Percentiles rank a stretch among this genome's conserved stretches.
Conservation (phyloP, 2,329 filamentous ascomycete genomes). For the Aspergillus felis region DNA sequence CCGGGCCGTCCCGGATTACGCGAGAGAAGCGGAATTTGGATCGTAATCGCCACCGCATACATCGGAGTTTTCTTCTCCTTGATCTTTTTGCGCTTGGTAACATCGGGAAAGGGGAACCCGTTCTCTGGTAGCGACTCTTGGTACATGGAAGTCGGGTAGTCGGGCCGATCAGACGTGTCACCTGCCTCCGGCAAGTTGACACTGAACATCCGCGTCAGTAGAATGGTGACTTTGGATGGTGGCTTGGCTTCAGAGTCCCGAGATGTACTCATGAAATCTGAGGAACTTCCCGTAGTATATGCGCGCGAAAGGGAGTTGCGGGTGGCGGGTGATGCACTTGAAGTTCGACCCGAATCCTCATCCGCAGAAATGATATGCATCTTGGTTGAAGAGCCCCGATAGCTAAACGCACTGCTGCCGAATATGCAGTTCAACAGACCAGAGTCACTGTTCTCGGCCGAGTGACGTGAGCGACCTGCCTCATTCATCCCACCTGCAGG, state of each 20-base stretch:
- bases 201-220: constrained; percentile 58
- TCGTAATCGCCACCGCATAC: constrained; percentile 56
- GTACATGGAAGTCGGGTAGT: constrained; percentile 28
- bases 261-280: constrained; percentile 22
- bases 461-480: constrained; percentile 32
- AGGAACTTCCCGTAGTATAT: constrained; percentile 35
- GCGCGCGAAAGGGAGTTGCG: constrained; percentile 35
- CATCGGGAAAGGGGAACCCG: constrained; percentile 37
- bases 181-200: constrained; percentile 49
- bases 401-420: constrained; percentile 55
- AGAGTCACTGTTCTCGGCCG: constrained; percentile 49
- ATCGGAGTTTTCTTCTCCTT: constrained; percentile 54
- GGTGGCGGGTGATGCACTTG: constrained; percentile 24
- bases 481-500: constrained; percentile 30
- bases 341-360: constrained; percentile 25
- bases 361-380: constrained; percentile 53
- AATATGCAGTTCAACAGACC: constrained; percentile 57
- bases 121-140: constrained; percentile 32
- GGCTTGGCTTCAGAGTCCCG: constrained; percentile 33
- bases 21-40: constrained; percentile 48
- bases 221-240: constrained; percentile 48
- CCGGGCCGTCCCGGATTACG: constrained; percentile 32
- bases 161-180: constrained; percentile 32
- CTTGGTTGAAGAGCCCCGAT: constrained; percentile 58
- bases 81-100: constrained; percentile 42